These are phyloP conservation scores for Suhomyces bolitotheri DNA, from an alignment of 1,139 yeast species.

Conservation along the genomic window DNA sequence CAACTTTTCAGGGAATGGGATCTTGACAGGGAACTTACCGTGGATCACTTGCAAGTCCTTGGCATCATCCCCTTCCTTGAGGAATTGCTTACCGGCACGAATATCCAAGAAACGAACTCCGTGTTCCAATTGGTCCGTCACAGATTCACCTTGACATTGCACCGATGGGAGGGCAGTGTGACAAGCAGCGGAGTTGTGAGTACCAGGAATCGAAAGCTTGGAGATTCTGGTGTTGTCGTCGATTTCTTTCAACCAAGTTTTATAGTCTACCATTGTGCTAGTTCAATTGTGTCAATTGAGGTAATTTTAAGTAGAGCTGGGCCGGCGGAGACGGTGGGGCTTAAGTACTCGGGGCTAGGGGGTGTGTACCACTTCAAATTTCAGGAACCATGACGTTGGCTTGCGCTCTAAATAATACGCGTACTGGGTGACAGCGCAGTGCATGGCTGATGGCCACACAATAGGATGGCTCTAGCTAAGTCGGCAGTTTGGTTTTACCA, in stretches of 20 bases:
- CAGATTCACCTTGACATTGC: constrained; percentile 68
- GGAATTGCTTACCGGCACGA: constrained; percentile 60
- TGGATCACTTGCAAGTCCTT: constrained; percentile 69
- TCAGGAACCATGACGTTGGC: not conserved
- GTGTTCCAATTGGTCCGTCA: constrained; percentile 62
- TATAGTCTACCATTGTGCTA: constrained; percentile 41
- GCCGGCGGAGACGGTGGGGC: not conserved
- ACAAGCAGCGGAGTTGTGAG: constrained; percentile 78
- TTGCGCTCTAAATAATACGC: no score
- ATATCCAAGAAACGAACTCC: constrained; percentile 77
- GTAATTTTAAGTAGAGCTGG: not conserved
- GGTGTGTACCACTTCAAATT: not conserved
- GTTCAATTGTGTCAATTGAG: not conserved
- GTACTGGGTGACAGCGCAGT: no score
- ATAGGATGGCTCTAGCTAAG: no score
- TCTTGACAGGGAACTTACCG: constrained; percentile 72
- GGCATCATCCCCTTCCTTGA: constrained; percentile 48
- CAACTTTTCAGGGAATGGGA: constrained; percentile 59
- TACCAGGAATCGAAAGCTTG: constrained; percentile 69
- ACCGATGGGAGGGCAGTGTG: constrained; percentile 77
- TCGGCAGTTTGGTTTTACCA: no score
- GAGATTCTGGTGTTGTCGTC: constrained; percentile 54
- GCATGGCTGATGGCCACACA: no score
- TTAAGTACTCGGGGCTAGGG: no score
- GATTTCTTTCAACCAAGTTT: constrained; percentile 57